These are phyloP conservation scores for Leccinum subtestaceum DNA, from an alignment of 768 basidiomycete species.

Conservation along the genomic window DNA sequence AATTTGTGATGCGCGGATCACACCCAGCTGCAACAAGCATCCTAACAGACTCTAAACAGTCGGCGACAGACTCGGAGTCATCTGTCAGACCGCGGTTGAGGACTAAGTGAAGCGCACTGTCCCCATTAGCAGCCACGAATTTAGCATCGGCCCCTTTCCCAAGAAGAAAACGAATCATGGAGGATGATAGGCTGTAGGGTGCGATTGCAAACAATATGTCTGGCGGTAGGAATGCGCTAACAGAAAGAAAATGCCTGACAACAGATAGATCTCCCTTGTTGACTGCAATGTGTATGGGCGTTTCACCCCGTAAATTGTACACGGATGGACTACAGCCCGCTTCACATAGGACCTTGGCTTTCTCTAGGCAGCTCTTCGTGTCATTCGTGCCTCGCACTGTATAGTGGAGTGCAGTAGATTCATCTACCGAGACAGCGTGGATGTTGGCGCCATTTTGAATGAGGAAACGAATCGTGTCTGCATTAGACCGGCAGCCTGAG, in stretches of 20 bases:
- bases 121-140: not conserved
- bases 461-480: no score
- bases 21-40: not conserved
- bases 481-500: no score
- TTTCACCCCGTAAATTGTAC: not conserved
- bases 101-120: not conserved
- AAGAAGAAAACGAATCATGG: not conserved
- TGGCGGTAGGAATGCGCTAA: not conserved
- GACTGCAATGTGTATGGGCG: not conserved
- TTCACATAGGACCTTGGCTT: not conserved
- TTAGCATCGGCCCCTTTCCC: not conserved
- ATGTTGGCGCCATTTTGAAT: no score
- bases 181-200: not conserved
- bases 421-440: no score
- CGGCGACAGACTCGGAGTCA: not conserved
- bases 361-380: not conserved
- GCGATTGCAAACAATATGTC: not conserved
- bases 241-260: not conserved
- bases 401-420: no score
- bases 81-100: not conserved
- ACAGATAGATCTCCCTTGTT: not conserved
- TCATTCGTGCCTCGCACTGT: no score
- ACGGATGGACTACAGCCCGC: not conserved
- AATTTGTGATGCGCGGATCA: not conserved
- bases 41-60: not conserved